Evolutionary conservation across 257 asterid genomes (phyloP), one percentile per base, ranked within the genome.

Genomic region (Jasminum sambac): DNA sequence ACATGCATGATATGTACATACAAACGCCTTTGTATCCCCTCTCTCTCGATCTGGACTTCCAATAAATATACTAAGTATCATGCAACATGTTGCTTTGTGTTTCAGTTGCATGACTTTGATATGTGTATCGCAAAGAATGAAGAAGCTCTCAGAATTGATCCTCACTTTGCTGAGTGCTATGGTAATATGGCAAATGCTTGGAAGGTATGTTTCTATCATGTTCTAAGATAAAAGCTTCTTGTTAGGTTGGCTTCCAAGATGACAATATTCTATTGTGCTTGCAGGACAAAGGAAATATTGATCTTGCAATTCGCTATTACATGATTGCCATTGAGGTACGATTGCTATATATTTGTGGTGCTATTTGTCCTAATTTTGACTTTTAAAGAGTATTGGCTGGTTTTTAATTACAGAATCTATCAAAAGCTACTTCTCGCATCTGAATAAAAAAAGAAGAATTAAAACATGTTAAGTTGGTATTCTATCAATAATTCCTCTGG

Each of bases 111-210:
- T 16, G 98, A 95, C 76, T 91, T 86, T 67, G 98, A 95, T 57
- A 80, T 68, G 73, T 95, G 99, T 84, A 85, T 95, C 16, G 85
- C 95, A 19, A 95, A 89, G 84, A 95, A 95, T 78, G 97, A 95
- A 80, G 99, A 95, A 82, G 98, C 99, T 67, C 89, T 95, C 44
- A 83, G 86, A 46, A 79, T 95, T 43, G 90, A 95, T 71, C 98
- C 99, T 25, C 93, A 84, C 71, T 91, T 95, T 88, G 97, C 99
- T 48, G 99, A 95, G 85, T 91, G 99, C 79, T 95, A 91, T 81
- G 99, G 99, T 62, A 95, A 95, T 76, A 95, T 91, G 99, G 99
- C 98, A n/a, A 95, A 95, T 84, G 99, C 99, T 74, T 95, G 86
- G 90, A 95, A 95, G 96, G 99, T 95, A 79, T 58, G 63, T 41